Evolutionary conservation across 2,329 filamentous ascomycete species (phyloP).

Genomic region (Endothia cerciana): DNA sequence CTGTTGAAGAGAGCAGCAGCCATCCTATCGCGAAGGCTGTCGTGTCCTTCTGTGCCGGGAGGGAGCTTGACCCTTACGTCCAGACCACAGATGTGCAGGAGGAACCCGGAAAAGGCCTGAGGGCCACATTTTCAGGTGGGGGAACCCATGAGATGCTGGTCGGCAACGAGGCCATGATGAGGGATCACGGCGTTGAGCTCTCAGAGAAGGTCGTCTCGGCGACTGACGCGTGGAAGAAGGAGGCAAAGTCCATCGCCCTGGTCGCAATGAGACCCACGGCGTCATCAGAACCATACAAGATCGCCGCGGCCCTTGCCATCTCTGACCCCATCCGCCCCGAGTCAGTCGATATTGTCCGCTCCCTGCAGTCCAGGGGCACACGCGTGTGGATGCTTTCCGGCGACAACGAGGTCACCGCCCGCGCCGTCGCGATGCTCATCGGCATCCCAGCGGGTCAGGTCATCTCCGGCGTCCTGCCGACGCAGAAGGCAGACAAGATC

Average conservation of each 20-base stretch:
- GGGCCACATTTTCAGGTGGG: slow-evolving; percentile 52
- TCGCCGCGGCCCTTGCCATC: slow-evolving; percentile 73
- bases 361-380: slow-evolving; percentile 67
- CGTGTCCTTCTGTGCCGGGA: slow-evolving; percentile 59
- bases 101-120: slow-evolving; percentile 72
- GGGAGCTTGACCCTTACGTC: slow-evolving; percentile 36
- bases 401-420: slow-evolving; percentile 84
- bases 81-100: slow-evolving; percentile 60
- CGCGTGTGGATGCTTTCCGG: slow-evolving; percentile 92
- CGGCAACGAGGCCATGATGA: slow-evolving; percentile 75
- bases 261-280: slow-evolving; percentile 48
- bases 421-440: slow-evolving; percentile 74
- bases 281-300: slow-evolving; percentile 33
- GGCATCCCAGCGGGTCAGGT: slow-evolving; percentile 76
- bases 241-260: slow-evolving; percentile 68
- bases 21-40: slow-evolving; percentile 77
- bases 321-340: slow-evolving; percentile 82
- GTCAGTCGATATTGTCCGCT: slow-evolving; percentile 64
- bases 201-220: slow-evolving; percentile 39
- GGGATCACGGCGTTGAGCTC: slow-evolving; percentile 49
- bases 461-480: slow-evolving; percentile 84
- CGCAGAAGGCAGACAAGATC: slow-evolving; percentile 77
- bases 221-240: slow-evolving; percentile 61
- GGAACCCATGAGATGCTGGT: slow-evolving; percentile 60
- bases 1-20: slow-evolving; percentile 71